A percentile compares a stretch with the other conserved stretches of the same genome.
Conservation (phyloP, 176 grass and related monocot genomes). For the Oryza glumipatula region DNA sequence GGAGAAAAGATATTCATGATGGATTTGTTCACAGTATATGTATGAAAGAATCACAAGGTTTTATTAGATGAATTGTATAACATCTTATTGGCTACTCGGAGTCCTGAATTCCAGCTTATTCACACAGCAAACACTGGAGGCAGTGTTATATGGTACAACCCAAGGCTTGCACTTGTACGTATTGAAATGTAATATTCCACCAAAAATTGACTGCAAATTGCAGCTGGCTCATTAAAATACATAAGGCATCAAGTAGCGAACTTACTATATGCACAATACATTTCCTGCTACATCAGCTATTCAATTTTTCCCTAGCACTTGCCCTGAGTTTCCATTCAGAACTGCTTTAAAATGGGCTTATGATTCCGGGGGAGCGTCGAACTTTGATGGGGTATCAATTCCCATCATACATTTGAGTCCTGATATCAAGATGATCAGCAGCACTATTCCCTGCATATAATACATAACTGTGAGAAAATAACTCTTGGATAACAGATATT, state of each 20-base stretch:
- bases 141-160: slow-evolving; percentile 29
- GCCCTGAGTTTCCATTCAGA: background rate
- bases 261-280: slow-evolving; percentile 46
- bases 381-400: slow-evolving; percentile 83
- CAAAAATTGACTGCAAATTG: background rate
- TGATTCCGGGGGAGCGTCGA: slow-evolving; percentile 80
- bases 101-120: slow-evolving; percentile 40
- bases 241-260: slow-evolving; percentile 20
- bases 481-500: background rate
- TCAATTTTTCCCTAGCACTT: background rate
- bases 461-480: slow-evolving; percentile 17
- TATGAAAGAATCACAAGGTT: background rate
- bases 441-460: slow-evolving; percentile 75
- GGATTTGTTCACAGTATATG: too few species aligned
- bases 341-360: slow-evolving; percentile 31
- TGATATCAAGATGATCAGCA: slow-evolving; percentile 98
- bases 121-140: slow-evolving; percentile 37
- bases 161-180: background rate
- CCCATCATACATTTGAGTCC: slow-evolving; percentile 95
- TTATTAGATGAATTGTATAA: slow-evolving; percentile 20
- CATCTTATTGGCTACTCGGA: slow-evolving; percentile 27
- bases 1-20: background rate
- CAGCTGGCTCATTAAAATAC: slow-evolving; percentile 31
- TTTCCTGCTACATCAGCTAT: background rate
- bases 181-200: slow-evolving; percentile 34